Evolutionary conservation across 257 asterid genomes (phyloP), one percentile per base, ranked within the genome.

Genomic region (Solanum neorickii): DNA sequence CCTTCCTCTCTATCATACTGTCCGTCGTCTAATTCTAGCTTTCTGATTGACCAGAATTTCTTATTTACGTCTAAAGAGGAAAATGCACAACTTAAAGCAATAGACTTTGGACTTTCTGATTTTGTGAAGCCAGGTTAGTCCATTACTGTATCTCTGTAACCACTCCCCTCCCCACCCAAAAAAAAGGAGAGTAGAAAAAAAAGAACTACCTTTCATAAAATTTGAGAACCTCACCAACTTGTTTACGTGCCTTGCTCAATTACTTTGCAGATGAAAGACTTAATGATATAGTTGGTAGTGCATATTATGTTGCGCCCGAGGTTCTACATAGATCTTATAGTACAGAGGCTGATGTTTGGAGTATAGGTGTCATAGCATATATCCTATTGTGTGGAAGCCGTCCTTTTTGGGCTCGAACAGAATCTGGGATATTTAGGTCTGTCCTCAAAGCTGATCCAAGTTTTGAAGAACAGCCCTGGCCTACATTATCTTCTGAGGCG

Each of bases 301-400:
- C 99, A 73, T 96, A 96, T 90, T 96, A 96, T 80, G 99, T 96
- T 52, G 99, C 99, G n/a, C 99, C 99, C 5, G 99, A 96, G 91
- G 99, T 96, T 87, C 87, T 96, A 60, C 98, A 96, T 56, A 91
- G 99, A 88, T 95, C 98, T 62, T 96, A 96, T 89, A 93, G 94
- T 83, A 94, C 98, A 1, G 98, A 96, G 92, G 99, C 98, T 84
- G 99, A 96, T 91, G 98, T 96, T 49, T 96, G 99, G 99, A 96
- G 99, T 87, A 88, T 95, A 52, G 99, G 99, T 4, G 99, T 96
- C 62, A 94, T 95, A 84, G 93, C 98, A 77, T 96, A 96, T 88
- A 95, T 96, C 85, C 88, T 96, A 56, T 86, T 96, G 80, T 94
- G 98, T 44, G 99, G 98, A 25, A 94, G 98, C 90, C 96, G 98